Conservation (phyloP, 805 yeast genomes). For the Lipomyces mesembrius region DNA sequence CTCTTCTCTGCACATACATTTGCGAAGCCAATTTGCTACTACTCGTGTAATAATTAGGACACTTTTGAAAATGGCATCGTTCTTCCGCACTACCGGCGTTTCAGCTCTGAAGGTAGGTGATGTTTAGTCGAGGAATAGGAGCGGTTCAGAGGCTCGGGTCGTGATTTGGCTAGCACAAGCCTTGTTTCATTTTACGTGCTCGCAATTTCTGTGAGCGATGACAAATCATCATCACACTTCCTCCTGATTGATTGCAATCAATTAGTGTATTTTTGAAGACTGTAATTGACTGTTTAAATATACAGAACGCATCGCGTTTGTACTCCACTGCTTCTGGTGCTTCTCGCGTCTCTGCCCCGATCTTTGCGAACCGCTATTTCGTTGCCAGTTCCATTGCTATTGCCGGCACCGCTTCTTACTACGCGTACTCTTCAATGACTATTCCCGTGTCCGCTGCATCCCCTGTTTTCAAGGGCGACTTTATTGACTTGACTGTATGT, state of each 20-base stretch:
- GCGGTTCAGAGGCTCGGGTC: not conserved
- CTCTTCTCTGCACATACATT: not conserved
- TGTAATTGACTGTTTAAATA: not conserved
- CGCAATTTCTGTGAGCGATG: not conserved
- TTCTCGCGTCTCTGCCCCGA: constrained; percentile 4
- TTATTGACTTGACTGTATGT: constrained; percentile 34
- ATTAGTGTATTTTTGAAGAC: not conserved
- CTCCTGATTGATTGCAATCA: not conserved
- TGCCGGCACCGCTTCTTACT: constrained; percentile 30
- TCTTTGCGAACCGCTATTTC: constrained; percentile 3
- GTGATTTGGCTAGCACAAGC: not conserved
- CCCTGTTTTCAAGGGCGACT: constrained; percentile 29
- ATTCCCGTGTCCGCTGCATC: constrained; percentile 29
- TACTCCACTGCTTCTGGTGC: constrained; percentile 16
- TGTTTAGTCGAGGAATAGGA: not conserved
- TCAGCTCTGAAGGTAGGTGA: constrained; percentile 14
- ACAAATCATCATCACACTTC: not conserved
- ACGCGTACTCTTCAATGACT: constrained; percentile 26
- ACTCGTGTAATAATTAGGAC: not conserved
- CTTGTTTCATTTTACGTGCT: not conserved
- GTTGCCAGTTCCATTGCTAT: constrained; percentile 27
- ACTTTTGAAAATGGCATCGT: constrained; percentile 14
- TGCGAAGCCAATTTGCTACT: not conserved
- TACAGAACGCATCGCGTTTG: constrained; percentile 18
- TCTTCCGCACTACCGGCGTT: constrained; percentile 18